These are phyloP conservation scores for Alternaria triticina DNA, from an alignment of 2,329 filamentous ascomycete genomes.

Conservation along the genomic window DNA sequence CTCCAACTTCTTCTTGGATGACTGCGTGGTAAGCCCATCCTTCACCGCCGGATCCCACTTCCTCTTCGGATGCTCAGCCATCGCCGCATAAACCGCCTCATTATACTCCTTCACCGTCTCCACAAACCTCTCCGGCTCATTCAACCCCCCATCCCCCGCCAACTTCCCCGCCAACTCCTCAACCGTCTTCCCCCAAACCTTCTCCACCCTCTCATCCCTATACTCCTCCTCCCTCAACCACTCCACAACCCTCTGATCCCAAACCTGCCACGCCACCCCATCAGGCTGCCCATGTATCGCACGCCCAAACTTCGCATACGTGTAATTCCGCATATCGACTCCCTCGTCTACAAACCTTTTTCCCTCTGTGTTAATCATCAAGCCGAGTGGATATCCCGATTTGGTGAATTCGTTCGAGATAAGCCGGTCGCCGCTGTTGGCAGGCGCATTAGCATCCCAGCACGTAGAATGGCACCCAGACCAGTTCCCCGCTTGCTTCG, in stretches of 20 bases:
- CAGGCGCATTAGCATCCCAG: conserved; percentile 69
- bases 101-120: conserved; percentile 64
- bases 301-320: conserved; percentile 69
- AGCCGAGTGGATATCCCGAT: conserved; percentile 69
- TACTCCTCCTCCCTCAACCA: conserved; percentile 70
- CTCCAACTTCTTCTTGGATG: conserved; percentile 50
- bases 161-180: conserved; percentile 62
- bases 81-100: conserved; percentile 58
- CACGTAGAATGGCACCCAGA: conserved; percentile 69
- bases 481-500: conserved; percentile 64
- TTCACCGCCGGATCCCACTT: conserved; percentile 66
- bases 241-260: conserved; percentile 60
- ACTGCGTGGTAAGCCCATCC: conserved; percentile 68
- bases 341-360: conserved; percentile 72
- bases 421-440: conserved; percentile 62
- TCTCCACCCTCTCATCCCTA: conserved; percentile 62
- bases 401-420: conserved; percentile 73
- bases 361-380: conserved; percentile 68
- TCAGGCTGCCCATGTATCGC: conserved; percentile 67
- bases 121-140: conserved; percentile 55
- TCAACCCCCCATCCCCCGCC: conserved; percentile 56
- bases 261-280: conserved; percentile 68
- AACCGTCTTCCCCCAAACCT: conserved; percentile 58
- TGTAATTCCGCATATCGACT: conserved; percentile 69
- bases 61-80: conserved; percentile 52